Base-by-base conservation (phyloP, 2,329 filamentous ascomycete species). In the Aspergillus luchuensis region DNA sequence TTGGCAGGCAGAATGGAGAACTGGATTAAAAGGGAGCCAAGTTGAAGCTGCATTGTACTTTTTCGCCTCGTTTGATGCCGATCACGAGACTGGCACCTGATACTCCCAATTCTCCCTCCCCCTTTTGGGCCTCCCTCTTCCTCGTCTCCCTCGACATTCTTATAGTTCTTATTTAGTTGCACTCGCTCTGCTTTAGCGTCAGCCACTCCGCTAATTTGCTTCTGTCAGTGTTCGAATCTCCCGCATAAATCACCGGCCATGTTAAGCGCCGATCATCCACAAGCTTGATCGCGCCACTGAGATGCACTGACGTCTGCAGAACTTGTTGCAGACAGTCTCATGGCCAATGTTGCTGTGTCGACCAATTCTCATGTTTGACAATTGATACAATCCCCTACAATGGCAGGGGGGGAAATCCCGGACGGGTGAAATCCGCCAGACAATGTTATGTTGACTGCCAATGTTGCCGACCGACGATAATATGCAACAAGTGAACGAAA, bases 221-320 rank as follows among this genome's bases (percentile, higher is more conserved):
- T 48, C 43, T 41, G 30, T 54, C 17, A 25, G 13, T 55, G 28
- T 25, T 55, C 41, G 8, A 21, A 15, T 50, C 19, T 21, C 13
- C 17, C n/a, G 23, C 15, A 48, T 45, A 30, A 48, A 30, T 49
- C 25, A 30, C 47, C 47, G 47, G 23, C 15, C 21, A 15, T 28
- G 15, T n/a, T 49, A 48, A 73, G 67, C 23, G 52, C 30, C 52
- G 52, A 47, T 55, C 52, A 4, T 45, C 52, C 52, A 45, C 39
- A 55, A 45, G 52, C 52, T 55, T 55, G 52, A 55, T 39, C 30
- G 52, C 52, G 52, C 52, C 52, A 55, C 52, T 7, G 17, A 7
- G 38, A 54, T 41, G 39, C 52, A 55, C 52, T 55, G 52, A 55
- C 52, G 19, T 23, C 28, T 45, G 39, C 52, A 19, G 52, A 41